Evolutionary conservation across 2,329 filamentous ascomycete species (phyloP).

Genomic region (Fusarium falciforme): DNA sequence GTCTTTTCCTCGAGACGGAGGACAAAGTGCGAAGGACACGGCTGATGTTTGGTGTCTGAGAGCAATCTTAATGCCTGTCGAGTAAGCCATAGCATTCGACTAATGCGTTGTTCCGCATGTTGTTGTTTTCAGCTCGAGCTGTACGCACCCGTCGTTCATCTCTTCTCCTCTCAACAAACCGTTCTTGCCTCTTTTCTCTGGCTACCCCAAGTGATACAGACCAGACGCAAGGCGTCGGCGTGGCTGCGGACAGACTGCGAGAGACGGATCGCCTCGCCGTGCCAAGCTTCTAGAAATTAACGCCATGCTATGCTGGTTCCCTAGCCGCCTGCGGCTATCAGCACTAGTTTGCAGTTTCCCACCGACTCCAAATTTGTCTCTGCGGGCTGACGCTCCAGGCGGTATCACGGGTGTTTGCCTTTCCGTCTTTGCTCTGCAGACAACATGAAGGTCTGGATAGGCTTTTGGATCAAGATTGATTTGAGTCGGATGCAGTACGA

Average conservation of each 20-base stretch:
- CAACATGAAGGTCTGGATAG: constrained; percentile 1
- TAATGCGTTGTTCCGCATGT: not conserved
- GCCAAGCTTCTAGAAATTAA: constrained; percentile 24
- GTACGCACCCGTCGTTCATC: constrained; percentile 10
- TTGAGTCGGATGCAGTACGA: constrained; percentile 3
- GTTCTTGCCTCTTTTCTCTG: not conserved
- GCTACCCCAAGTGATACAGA: not conserved
- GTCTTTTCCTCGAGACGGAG: not conserved
- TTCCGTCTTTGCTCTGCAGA: not conserved
- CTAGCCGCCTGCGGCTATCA: not conserved
- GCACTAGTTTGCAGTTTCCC: not conserved
- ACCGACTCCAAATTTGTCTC: constrained; percentile 16
- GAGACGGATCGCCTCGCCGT: constrained; percentile 13
- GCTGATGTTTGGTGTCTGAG: not conserved
- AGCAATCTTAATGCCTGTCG: constrained; percentile 14
- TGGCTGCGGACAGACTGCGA: constrained; percentile 10
- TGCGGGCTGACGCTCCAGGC: constrained; percentile 30
- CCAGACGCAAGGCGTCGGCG: constrained; percentile 1
- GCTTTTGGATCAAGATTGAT: not conserved
- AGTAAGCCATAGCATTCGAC: constrained; percentile 2
- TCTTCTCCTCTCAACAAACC: not conserved
- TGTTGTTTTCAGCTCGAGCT: constrained; percentile 3
- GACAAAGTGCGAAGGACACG: constrained; percentile 2
- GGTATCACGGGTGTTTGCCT: constrained; percentile 21
- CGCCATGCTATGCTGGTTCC: not conserved